Evolutionary conservation across 2,329 filamentous ascomycete species (phyloP).

Genomic region (Aspergillus ochraceus): DNA sequence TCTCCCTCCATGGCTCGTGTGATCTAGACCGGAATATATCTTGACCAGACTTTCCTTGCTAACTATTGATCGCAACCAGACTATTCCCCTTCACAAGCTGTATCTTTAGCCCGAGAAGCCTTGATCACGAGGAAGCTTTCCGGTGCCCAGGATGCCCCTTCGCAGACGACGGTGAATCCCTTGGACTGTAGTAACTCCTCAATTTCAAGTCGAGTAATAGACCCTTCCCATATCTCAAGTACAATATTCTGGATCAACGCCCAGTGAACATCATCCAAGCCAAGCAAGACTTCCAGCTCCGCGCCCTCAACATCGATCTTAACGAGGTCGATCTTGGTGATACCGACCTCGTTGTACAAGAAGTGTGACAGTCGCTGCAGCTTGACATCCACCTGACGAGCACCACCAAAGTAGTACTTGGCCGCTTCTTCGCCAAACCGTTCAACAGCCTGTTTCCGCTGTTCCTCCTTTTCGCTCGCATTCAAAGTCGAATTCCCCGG

Average conservation of each 20-base stretch:
- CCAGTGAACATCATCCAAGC: not conserved
- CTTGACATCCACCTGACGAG: not conserved
- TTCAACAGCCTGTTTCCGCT: not conserved
- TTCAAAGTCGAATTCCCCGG: not conserved
- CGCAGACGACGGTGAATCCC: no score
- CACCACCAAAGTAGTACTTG: not conserved
- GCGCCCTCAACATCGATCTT: not conserved
- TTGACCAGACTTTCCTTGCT: no score
- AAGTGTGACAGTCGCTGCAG: not conserved
- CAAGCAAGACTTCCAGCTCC: not conserved
- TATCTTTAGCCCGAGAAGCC: no score
- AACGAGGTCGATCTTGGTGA: not conserved
- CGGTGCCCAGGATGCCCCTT: no score
- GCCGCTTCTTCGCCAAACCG: not conserved
- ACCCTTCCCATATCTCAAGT: not conserved
- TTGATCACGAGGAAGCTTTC: no score
- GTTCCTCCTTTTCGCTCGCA: not conserved
- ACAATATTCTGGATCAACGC: not conserved
- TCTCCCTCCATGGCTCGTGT: no score
- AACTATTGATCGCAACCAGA: no score
- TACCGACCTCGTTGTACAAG: not conserved
- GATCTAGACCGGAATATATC: no score
- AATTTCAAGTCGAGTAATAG: not conserved
- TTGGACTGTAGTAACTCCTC: not conserved
- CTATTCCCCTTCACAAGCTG: no score